These are phyloP conservation scores for Yamadazyma membranifaciens DNA, from an alignment of 1,139 yeast genomes.

Conservation along the genomic window DNA sequence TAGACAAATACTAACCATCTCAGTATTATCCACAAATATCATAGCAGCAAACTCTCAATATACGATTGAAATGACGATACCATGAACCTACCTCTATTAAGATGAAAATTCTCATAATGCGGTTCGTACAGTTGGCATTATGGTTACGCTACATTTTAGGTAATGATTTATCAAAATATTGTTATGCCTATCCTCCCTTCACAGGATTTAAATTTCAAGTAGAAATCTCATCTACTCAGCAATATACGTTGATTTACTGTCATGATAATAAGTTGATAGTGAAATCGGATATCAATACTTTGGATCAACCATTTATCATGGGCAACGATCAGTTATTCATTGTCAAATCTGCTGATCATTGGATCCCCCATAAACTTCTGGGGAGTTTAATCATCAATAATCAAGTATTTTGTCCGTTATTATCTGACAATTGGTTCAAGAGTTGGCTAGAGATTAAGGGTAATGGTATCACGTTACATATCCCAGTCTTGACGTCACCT, in stretches of 20 bases:
- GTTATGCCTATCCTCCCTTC: constrained; percentile 21
- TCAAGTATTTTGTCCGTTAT: constrained; percentile 22
- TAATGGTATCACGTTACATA: constrained; percentile 21
- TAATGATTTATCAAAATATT: constrained; percentile 13
- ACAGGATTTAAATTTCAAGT: constrained; percentile 35
- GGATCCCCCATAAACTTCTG: constrained; percentile 14
- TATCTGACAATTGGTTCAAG: constrained; percentile 23
- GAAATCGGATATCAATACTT: constrained; percentile 22
- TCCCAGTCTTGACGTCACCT: constrained; percentile 34
- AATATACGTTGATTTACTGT: constrained; percentile 24
- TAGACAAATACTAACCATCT: no score
- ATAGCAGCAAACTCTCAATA: no score
- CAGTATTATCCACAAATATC: no score
- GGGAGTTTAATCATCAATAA: constrained; percentile 12
- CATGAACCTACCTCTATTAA: no score
- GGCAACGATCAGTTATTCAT: constrained; percentile 11
- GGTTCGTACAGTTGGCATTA: no score
- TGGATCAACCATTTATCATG: constrained; percentile 9
- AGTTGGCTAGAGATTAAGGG: constrained; percentile 28
- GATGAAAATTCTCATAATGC: no score
- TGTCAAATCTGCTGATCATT: constrained; percentile 9
- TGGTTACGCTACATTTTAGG: neutral
- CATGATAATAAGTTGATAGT: constrained; percentile 28
- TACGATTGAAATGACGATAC: no score
- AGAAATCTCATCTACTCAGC: constrained; percentile 21